Base-by-base conservation (phyloP, 2,329 filamentous ascomycete species). In the Trichoderma guizhouense region DNA sequence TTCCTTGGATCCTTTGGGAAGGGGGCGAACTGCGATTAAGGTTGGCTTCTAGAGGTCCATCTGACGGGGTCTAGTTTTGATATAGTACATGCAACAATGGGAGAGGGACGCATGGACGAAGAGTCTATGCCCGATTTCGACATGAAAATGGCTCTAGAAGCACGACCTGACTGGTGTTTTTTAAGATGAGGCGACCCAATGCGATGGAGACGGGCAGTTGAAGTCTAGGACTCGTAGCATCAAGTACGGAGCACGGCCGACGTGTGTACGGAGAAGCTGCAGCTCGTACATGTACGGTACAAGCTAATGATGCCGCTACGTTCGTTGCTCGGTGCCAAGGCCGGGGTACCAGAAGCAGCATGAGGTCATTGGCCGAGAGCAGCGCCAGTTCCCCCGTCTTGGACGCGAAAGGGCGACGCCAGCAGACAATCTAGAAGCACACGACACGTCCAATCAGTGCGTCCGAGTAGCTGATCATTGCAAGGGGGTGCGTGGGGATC, bases 351-450 rank as follows among this genome's bases (percentile, higher is more conserved):
- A 58, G 62, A 71, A 14, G 69, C 69, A 66, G 12, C 26, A 71
- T 71, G 69, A 71, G 69, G 69, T 71, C 69, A 71, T 71, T 58
- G 69, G 69, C 69, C 55, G 57, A 65, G n/a, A 7, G n/a, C 61
- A 65, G 39, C 36, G 53, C 34, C 12, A 30, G 34, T 47, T 26
- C 36, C 63, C 55, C 55, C 67, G 30, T 69, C n/a, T 62, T 21
- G 24, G 18, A 61, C 67, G 67, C 67, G 57, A 69, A 36, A 58
- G 32, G 15, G 67, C 67, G 57, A 62, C 57, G 57, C 67, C 67
- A 69, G 57, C n/a, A 69, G 60, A 69, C 67, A 69, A 62, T 69
- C 67, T 69, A 62, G 67, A 69, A 69, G 67, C 57, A 62, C 36
- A 62, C 53, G 26, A 61, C 30, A 53, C 21, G 67, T 18, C 67